Percentiles rank a stretch among this genome's conserved stretches.
Evolutionary conservation across 2,329 filamentous ascomycete genomes (phyloP).

Genomic region (Exophiala sp.): DNA sequence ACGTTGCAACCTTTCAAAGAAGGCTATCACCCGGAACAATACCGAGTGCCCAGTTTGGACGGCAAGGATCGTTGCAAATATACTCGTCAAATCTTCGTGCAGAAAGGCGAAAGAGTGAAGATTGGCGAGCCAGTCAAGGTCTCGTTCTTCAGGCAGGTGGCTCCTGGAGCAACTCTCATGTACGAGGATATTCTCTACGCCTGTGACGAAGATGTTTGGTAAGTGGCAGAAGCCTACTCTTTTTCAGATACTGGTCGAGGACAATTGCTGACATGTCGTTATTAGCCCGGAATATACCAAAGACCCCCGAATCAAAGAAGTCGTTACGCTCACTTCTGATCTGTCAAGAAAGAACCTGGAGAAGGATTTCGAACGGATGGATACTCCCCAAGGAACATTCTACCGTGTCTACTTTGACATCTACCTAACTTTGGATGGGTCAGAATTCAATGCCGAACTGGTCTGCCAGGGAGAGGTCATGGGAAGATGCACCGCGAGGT

Average conservation of each 20-base stretch:
- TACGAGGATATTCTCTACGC: slow-evolving; percentile 98
- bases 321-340: slow-evolving; percentile 94
- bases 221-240: slow-evolving; percentile 8
- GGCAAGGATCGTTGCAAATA: slow-evolving; percentile 99
- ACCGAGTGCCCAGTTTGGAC: slow-evolving; percentile 91
- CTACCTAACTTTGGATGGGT: slow-evolving; percentile 91
- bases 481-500: slow-evolving; percentile 89
- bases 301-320: slow-evolving; percentile 99
- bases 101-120: slow-evolving; percentile 98
- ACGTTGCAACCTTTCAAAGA: slow-evolving; percentile 98
- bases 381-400: slow-evolving; percentile 93
- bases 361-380: slow-evolving; percentile 99
- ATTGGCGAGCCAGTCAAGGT: slow-evolving; percentile 99
- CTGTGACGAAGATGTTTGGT: slow-evolving; percentile 87
- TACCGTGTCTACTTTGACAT: slow-evolving; percentile 68
- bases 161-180: slow-evolving; percentile 94
- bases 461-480: slow-evolving; percentile 99
- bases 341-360: slow-evolving; percentile 96
- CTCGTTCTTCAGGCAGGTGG: slow-evolving; percentile 96
- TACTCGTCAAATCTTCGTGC: slow-evolving; percentile 95
- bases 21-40: slow-evolving; percentile 95
- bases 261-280: slow-evolving; percentile 4
- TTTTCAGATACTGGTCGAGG: not conserved
- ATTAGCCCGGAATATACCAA: slow-evolving; percentile 89
- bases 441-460: slow-evolving; percentile 94